Evolutionary conservation across 306 rosid species (phyloP).

Genomic region (Quercus mongolica): DNA sequence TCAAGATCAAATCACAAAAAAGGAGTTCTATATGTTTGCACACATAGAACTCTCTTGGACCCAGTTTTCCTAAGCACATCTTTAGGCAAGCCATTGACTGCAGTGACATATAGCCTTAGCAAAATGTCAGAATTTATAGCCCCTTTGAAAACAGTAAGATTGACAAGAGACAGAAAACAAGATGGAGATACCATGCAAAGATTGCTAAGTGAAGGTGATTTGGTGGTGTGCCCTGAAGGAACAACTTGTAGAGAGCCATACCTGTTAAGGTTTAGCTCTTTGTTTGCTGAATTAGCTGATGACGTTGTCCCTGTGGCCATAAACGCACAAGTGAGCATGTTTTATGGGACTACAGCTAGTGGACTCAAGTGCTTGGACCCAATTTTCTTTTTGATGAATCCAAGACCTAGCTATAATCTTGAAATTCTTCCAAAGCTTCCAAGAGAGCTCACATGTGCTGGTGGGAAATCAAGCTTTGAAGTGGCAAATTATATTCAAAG

Average conservation of each 20-base stretch:
- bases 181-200: slow-evolving; percentile 72
- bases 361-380: slow-evolving; percentile 90
- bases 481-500: slow-evolving; percentile 83
- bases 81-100: slow-evolving; percentile 53
- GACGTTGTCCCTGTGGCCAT: slow-evolving; percentile 89
- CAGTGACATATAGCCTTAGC: slow-evolving; percentile 78
- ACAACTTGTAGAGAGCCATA: slow-evolving; percentile 97
- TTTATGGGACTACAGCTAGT: slow-evolving; percentile 94
- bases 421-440: slow-evolving; percentile 67
- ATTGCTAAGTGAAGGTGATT: slow-evolving; percentile 58
- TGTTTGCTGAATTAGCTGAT: slow-evolving; percentile 84
- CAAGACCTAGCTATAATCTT: slow-evolving; percentile 58
- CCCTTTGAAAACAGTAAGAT: slow-evolving; percentile 58
- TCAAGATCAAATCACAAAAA: slow-evolving; percentile 22
- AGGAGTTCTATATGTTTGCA: slow-evolving; percentile 72
- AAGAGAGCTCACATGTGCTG: slow-evolving; percentile 53
- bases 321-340: slow-evolving; percentile 63
- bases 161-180: slow-evolving; percentile 62
- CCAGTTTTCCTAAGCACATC: slow-evolving; percentile 62
- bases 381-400: slow-evolving; percentile 81
- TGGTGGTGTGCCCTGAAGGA: slow-evolving; percentile 98
- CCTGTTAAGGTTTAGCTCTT: slow-evolving; percentile 74
- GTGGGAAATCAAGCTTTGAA: slow-evolving; percentile 63
- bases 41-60: slow-evolving; percentile 72
- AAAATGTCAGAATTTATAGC: slow-evolving; percentile 58